Conservation (phyloP, 768 basidiomycete species). For the Lenzites betulinus region DNA sequence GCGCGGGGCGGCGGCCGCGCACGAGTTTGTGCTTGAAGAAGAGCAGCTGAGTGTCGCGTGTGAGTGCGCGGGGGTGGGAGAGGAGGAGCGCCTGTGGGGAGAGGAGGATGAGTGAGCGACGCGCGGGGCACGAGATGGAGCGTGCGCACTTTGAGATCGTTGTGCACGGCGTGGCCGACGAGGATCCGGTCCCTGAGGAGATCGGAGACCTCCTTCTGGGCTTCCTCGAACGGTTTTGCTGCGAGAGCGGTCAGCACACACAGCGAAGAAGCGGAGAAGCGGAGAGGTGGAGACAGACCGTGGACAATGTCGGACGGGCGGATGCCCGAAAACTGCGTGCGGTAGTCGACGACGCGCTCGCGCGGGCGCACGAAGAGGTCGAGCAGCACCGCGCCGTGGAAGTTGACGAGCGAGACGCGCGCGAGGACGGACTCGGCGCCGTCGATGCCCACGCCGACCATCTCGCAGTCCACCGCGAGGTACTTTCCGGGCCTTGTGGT, state of each 20-base stretch:
- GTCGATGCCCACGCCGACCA: constrained; percentile 93
- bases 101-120: not conserved
- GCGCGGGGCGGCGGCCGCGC: constrained; percentile 67
- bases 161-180: constrained; percentile 88
- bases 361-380: constrained; percentile 87
- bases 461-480: constrained; percentile 92
- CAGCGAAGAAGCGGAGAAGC: not conserved
- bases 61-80: constrained; percentile 64
- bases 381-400: constrained; percentile 72
- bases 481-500: constrained; percentile 60
- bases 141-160: constrained; percentile 76
- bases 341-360: constrained; percentile 89
- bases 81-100: constrained; percentile 59
- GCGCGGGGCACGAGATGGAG: constrained; percentile 3
- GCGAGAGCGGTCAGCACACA: not conserved
- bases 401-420: constrained; percentile 89
- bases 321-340: constrained; percentile 89
- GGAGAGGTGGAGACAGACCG: constrained; percentile 43
- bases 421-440: constrained; percentile 84
- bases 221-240: constrained; percentile 79
- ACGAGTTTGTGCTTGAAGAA: constrained; percentile 59
- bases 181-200: constrained; percentile 77
- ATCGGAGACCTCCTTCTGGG: constrained; percentile 78
- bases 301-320: constrained; percentile 70
- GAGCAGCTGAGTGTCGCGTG: constrained; percentile 70